Evolutionary conservation across 192 early-diverging fungal genomes (phyloP).

Genomic region (Coemansia pectinata): DNA sequence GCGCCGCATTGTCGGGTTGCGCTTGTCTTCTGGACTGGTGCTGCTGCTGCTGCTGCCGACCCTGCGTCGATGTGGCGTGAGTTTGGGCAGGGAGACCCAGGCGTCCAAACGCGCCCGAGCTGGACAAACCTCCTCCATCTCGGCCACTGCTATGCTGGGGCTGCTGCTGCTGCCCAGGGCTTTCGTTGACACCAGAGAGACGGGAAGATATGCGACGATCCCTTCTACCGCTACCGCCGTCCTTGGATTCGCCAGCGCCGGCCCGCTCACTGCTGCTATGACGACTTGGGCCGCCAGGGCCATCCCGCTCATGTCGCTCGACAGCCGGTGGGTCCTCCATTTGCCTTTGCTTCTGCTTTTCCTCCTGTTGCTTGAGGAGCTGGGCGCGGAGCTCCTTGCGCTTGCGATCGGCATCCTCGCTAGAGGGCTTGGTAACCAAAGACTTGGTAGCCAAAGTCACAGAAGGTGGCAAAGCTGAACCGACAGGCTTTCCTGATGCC

Average conservation of each 20-base stretch:
- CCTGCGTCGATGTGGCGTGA: not conserved
- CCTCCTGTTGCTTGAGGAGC: constrained; percentile 43
- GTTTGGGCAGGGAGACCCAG: not conserved
- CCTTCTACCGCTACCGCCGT: not conserved
- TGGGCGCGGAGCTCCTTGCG: constrained; percentile 48
- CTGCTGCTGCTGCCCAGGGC: constrained; percentile 8
- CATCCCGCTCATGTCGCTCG: constrained; percentile 9
- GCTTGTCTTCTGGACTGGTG: constrained; percentile 10
- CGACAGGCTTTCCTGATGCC: not conserved
- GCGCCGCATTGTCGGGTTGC: not conserved
- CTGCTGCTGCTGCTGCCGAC: constrained; percentile 17
- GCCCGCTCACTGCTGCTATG: constrained; percentile 18
- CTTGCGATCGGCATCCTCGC: constrained; percentile 37
- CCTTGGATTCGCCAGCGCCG: not conserved
- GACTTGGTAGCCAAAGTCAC: constrained; percentile 3
- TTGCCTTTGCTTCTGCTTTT: constrained; percentile 41
- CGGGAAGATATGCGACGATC: constrained; percentile 5
- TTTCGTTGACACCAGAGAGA: not conserved
- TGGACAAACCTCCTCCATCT: not conserved
- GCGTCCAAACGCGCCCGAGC: not conserved
- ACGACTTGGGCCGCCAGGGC: constrained; percentile 10
- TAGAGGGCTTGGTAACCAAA: constrained; percentile 14
- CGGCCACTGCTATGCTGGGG: not conserved
- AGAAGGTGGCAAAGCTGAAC: not conserved
- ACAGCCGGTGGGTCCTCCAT: not conserved